phyloP scores from a whole-genome alignment of 805 yeast species.

The Metschnikowia kunwiensis region DNA sequence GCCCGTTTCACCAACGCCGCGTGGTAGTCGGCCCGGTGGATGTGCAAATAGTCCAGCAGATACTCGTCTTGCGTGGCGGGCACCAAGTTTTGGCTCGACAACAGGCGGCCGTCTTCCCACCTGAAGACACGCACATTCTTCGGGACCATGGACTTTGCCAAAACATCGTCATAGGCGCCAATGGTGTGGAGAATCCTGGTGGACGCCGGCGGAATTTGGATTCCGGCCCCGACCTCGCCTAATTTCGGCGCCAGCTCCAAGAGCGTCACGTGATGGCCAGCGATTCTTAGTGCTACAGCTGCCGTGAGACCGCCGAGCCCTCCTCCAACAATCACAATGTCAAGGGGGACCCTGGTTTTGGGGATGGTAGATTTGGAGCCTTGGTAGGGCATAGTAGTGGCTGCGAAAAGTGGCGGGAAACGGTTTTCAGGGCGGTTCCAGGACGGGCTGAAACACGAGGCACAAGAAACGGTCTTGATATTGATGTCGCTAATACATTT shows the following conservation, averaged over 20 bases:
- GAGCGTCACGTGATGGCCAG: slow-evolving; percentile 12
- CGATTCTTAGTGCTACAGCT: slow-evolving; percentile 9
- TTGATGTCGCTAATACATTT: too few species aligned
- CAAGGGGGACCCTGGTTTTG: slow-evolving; percentile 7
- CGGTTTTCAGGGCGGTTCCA: not conserved
- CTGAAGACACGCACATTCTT: slow-evolving; percentile 5
- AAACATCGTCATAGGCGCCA: slow-evolving; percentile 18
- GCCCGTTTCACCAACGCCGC: slow-evolving; percentile 23
- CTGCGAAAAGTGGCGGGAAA: not conserved
- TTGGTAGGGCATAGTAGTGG: slow-evolving; percentile 3
- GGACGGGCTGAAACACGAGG: too few species aligned
- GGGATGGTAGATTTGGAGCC: slow-evolving; percentile 2
- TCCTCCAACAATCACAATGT: slow-evolving; percentile 16
- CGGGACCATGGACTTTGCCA: slow-evolving; percentile 17
- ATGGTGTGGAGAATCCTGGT: slow-evolving; percentile 20
- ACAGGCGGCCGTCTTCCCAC: slow-evolving; percentile 21
- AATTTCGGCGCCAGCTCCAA: slow-evolving; percentile 6
- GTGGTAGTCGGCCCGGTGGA: slow-evolving; percentile 29
- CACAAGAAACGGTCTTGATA: too few species aligned
- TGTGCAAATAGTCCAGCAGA: slow-evolving; percentile 21
- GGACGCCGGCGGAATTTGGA: slow-evolving; percentile 23
- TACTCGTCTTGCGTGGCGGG: slow-evolving; percentile 19
- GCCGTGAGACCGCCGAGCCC: slow-evolving; percentile 14
- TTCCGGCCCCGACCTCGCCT: slow-evolving; percentile 13
- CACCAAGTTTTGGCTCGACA: slow-evolving; percentile 19